Percentiles rank a stretch among this genome's conserved stretches.
Evolutionary conservation across 2,329 filamentous ascomycete species (phyloP).

Genomic region (Aureobasidium mangrovei): DNA sequence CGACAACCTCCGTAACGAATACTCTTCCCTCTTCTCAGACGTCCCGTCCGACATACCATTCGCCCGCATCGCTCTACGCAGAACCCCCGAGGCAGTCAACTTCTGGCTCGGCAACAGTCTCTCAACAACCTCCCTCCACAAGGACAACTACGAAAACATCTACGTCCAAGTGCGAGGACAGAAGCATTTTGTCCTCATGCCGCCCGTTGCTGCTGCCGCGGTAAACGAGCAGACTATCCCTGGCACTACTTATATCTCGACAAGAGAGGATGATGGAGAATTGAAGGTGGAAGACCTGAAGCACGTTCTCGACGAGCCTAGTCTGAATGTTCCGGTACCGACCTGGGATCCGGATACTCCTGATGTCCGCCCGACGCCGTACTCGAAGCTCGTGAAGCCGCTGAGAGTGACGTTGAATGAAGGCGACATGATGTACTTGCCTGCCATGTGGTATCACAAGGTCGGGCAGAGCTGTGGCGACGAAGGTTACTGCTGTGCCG

Average conservation of each 20-base stretch:
- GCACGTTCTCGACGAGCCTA: constrained; percentile 28
- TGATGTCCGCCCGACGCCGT: constrained; percentile 41
- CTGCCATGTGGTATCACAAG: constrained; percentile 79
- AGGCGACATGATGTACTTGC: constrained; percentile 76
- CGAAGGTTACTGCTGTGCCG: constrained; percentile 65
- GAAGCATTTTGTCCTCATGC: constrained; percentile 68
- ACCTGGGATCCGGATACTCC: constrained; percentile 65
- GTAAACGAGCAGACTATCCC: constrained; percentile 54
- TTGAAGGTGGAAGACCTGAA: constrained; percentile 18
- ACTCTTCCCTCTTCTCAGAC: constrained; percentile 52
- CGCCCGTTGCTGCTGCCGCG: constrained; percentile 60
- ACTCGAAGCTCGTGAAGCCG: constrained; percentile 52
- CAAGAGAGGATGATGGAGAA: constrained; percentile 13
- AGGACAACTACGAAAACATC: constrained; percentile 78
- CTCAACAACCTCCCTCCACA: constrained; percentile 64
- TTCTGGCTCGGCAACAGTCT: constrained; percentile 71
- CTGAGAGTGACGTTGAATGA: constrained; percentile 59
- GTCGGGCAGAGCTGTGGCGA: constrained; percentile 61
- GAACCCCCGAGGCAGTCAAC: constrained; percentile 65
- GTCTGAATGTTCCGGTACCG: constrained; percentile 54
- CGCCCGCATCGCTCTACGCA: constrained; percentile 60
- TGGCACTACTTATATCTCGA: constrained; percentile 50
- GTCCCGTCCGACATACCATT: constrained; percentile 57
- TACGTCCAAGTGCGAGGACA: constrained; percentile 66
- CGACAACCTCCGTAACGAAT: constrained; percentile 71